Base-by-base conservation (phyloP, 768 basidiomycete genomes). In the Suillus clintonianus region DNA sequence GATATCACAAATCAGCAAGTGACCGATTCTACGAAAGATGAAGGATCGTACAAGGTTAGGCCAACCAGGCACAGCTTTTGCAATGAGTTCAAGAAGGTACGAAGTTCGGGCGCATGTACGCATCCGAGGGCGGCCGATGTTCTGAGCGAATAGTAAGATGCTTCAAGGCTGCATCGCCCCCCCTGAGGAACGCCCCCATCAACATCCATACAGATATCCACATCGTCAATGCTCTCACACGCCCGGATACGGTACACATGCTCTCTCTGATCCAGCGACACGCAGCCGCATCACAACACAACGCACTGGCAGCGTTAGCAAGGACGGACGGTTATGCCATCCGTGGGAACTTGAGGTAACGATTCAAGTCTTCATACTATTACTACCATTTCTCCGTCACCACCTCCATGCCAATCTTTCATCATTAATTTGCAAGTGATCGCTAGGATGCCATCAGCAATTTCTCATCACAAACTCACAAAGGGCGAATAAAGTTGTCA, bases 101-200 rank as follows among this genome's bases (percentile, higher is more conserved):
- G n/a, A n/a, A n/a, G n/a, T 75, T 74, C 3, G 82, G 78, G 36
- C 82, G 80, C 2, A 80, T 77, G 71, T 89, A 89, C 1, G 82
- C 80, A 19, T 77, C 77, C 5, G 75, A 65, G 6, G n/a, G n/a
- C n/a, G n/a, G n/a, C n/a, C n/a, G n/a, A n/a, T n/a, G 79, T 75
- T 70, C 88, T 89, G n/a, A n/a, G 48, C 85, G 82, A 50, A 90
- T 66, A 19, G 81, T 80, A 59, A 90, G 74, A 66, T 83, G 81
- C 15, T 70, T 72, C 60, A 90, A 69, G 6, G 61, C 61, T 17
- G 27, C 14, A 55, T 69, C n/a, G n/a, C n/a, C n/a, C 69, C 43
- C 42, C 57, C 42, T 22, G 53, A 1, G 45, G 22, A 36, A 50
- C 62, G 11, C 45, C 42, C 17, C n/a, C 58, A 10, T 65, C 69